Evolutionary conservation across 2,329 filamentous ascomycete genomes (phyloP), one percentile per base, ranked within the genome.

Genomic region (Karstenula rhodostoma): DNA sequence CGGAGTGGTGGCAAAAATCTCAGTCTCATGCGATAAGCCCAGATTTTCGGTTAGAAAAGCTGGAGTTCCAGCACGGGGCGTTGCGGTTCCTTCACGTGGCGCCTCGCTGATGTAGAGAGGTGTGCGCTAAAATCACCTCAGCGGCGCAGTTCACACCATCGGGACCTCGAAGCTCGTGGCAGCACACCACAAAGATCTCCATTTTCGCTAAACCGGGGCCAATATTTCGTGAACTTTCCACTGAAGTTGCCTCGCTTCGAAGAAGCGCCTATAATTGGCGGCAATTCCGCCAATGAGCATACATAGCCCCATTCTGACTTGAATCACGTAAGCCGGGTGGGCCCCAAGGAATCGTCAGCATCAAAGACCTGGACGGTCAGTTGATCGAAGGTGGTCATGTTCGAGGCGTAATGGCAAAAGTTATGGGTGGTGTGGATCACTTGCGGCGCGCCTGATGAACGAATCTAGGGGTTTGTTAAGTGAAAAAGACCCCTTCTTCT

Each of bases 241-340:
- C 15, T 35, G 17, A 8, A 27, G 27, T 1, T 12, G 40, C 12
- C 35, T 55, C 52, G 52, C 52, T 55, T 46, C 52, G 51, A 40
- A 27, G 19, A 32, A 17, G 27, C 13, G n/a, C 37, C 37, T 19
- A 17, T 27, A 29, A 55, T 55, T 55, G 42, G 52, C 29, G 52
- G 42, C 52, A 46, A 43, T 33, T 8, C 42, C 32, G 46, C 52
- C 40, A 47, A 55, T 55, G n/a, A 55, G 40, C 27, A 35, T 25
- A 37, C 42, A 25, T 42, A 46, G 25, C 29, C 52, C 40, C 40
- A 29, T 29, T 54, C 51, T 44, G 37, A 44, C 29, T 23, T 6
- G 27, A 23, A 46, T 29, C 52, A 55, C 52, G 42, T 55, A 44
- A 55, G 52, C 52, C 37, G 12, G 32, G 13, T 33, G 19, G 22